Base-by-base conservation (phyloP, 208 protist species). In the Wallacemonas sp. region DNA sequence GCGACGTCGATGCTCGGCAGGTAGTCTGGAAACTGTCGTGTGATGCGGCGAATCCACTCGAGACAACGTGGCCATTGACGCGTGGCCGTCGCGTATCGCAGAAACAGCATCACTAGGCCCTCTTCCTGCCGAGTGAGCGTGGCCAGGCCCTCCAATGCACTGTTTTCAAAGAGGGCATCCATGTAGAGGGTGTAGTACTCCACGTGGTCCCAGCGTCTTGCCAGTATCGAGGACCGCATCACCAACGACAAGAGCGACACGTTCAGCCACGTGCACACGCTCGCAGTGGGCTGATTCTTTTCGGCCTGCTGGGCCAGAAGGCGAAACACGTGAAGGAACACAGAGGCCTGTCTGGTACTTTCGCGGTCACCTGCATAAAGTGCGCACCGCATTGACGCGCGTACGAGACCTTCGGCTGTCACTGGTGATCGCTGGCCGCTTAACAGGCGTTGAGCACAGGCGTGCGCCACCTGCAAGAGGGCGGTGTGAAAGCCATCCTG, bases 151-250 rank as follows among this genome's bases (percentile, higher is more conserved):
- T 9, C 26, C 9, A 9, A 26, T n/a, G 6, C 4, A 19, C 19
- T 5, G 10, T 29, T 10, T 4, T 46, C 26, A 19, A 62, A 48
- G 37, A 42, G 46, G 9, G 24, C 33, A 30, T 68, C 46, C 34
- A 60, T 6, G 22, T 45, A 58, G 17, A 68, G 48, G 0, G 44
- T 33, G 59, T 75, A 71, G 54, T 59, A 64, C 22, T 62, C 59
- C 3, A 67, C 54, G 19, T 67, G 48, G 36, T 74, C 63, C 76
- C 76, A 83, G 21, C 71, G 45, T 19, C 63, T 63, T 32, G 32
- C 59, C 12, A 53, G 62, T 12, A 60, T 22, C 22, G 68, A 76
- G 12, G 68, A 64, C n/a, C 74, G 74, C 13, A 74, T 29, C 50
- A 72, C 66, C 34, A 27, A n/a, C 21, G 62, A 59, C 30, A 79